Evolutionary conservation across 2,329 filamentous ascomycete species (phyloP), one percentile per base, ranked within the genome.

Genomic region (Kalmusia sp.): DNA sequence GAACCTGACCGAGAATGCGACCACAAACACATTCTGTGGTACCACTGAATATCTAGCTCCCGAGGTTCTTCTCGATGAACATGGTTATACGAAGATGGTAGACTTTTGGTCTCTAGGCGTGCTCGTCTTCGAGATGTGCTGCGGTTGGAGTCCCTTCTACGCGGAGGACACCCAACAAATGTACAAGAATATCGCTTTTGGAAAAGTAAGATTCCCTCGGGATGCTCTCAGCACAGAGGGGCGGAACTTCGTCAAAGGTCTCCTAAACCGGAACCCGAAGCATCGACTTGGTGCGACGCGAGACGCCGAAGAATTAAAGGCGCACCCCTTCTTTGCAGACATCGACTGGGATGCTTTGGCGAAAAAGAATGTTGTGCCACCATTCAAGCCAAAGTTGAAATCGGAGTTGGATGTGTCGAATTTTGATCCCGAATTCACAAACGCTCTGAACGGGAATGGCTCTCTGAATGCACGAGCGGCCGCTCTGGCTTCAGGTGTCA

Each of bases 141-240:
- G 95, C 68, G 95, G 95, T 28, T 99, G 95, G 95, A 97, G 92
- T 68, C 95, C 95, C 0, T 99, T 99, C 78, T 99, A 98, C 67
- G 95, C 95, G 51, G 95, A 99, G 70, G 95, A 99, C 71, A 99
- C 95, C 0, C 95, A 99, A 76, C 95, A 99, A 75, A 99, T 99
- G 95, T 99, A 99, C 82, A 99, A 99, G 82, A 99, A 99, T 79
- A 99, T 99, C 72, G 95, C 95, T 0, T 99, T 99, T 70, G 95
- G 95, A 72, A 99, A 99, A 74, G 95, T 99, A 52, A 85, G 95
- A 56, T 99, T 99, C 75, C 95, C 95, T 6, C 86, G 93, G 61
- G 95, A 99, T 74, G 96, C 95, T 1, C 80, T 99, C 27, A 97
- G 92, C 56, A 89, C 92, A 34, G 95, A 99, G 75, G 95, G 95